Evolutionary conservation across 495 filamentous ascomycete species (phyloP).

Genomic region (Aspergillus olivimuriae): DNA sequence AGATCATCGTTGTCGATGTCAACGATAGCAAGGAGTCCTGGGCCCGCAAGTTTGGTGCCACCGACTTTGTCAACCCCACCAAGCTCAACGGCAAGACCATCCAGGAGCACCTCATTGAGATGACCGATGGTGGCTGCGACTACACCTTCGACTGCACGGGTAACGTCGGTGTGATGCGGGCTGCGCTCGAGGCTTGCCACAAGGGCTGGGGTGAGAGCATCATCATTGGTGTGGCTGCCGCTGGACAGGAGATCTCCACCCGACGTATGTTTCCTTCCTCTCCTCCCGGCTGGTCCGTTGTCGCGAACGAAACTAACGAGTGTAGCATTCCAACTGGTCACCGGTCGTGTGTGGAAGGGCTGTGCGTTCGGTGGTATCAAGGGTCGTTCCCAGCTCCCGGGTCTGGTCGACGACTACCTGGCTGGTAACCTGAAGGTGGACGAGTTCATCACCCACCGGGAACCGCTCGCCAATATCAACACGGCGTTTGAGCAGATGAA

Average conservation of each 20-base stretch:
- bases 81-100: constrained; percentile 71
- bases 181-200: constrained; percentile 94
- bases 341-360: constrained; percentile 95
- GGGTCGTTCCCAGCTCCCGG: constrained; percentile 86
- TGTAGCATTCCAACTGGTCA: constrained; percentile 95
- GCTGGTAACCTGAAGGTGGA: constrained; percentile 91
- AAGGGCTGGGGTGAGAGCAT: constrained; percentile 99
- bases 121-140: constrained; percentile 99
- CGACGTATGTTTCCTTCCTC: constrained; percentile 62
- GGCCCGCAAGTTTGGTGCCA: constrained; percentile 90
- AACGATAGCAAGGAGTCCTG: constrained; percentile 91
- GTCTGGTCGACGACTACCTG: constrained; percentile 86
- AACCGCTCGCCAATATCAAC: constrained; percentile 76
- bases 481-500: constrained; percentile 91
- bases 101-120: constrained; percentile 87
- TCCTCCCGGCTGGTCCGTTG: background rate
- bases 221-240: constrained; percentile 94
- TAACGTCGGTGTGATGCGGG: constrained; percentile 93
- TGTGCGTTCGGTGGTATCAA: constrained; percentile 98
- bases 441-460: constrained; percentile 98
- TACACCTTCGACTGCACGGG: constrained; percentile 99
- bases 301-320: constrained; percentile 2
- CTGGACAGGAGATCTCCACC: constrained; percentile 94
- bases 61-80: constrained; percentile 92
- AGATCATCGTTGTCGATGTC: constrained; percentile 94